Evolutionary conservation across 176 grass and related monocot genomes (phyloP).

Genomic region (Oryza brachyantha): DNA sequence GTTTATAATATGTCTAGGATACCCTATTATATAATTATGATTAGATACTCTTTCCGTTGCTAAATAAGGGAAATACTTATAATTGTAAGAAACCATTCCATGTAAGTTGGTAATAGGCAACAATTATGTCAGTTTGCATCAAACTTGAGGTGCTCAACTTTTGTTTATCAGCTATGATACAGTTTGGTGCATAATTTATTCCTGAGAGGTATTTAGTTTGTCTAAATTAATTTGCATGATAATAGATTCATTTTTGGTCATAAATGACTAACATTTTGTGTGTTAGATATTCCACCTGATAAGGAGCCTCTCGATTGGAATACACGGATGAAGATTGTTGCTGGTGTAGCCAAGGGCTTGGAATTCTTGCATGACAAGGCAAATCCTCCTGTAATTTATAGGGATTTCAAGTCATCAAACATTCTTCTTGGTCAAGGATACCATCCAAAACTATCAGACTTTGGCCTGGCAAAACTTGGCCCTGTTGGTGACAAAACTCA

Average conservation of each 20-base stretch:
- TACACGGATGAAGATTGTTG: conserved; percentile 86
- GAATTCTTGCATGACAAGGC: conserved; percentile 90
- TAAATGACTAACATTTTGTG: neutral
- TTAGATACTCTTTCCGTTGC: neutral
- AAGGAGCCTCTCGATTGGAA: conserved; percentile 92
- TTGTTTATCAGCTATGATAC: neutral
- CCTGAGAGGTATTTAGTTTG: neutral
- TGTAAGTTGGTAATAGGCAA: neutral
- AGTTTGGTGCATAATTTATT: neutral
- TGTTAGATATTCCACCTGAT: conserved; percentile 79
- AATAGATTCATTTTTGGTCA: neutral
- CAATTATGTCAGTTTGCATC: neutral
- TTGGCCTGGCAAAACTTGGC: conserved; percentile 89
- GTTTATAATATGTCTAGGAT: conserved; percentile 2
- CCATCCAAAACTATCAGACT: conserved; percentile 85
- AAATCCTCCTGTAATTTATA: conserved; percentile 82
- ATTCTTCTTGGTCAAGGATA: conserved; percentile 76
- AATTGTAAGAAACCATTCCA: neutral
- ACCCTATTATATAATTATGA: conserved; percentile 7
- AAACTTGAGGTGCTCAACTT: neutral
- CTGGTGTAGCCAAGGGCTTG: conserved; percentile 85
- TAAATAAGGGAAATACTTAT: conserved; percentile 4
- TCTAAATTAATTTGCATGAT: neutral
- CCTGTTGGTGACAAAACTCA: conserved; percentile 93
- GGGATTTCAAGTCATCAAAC: conserved; percentile 95